Conservation (phyloP, 352 stramenopile species). For the Globisporangium abappressorium region DNA sequence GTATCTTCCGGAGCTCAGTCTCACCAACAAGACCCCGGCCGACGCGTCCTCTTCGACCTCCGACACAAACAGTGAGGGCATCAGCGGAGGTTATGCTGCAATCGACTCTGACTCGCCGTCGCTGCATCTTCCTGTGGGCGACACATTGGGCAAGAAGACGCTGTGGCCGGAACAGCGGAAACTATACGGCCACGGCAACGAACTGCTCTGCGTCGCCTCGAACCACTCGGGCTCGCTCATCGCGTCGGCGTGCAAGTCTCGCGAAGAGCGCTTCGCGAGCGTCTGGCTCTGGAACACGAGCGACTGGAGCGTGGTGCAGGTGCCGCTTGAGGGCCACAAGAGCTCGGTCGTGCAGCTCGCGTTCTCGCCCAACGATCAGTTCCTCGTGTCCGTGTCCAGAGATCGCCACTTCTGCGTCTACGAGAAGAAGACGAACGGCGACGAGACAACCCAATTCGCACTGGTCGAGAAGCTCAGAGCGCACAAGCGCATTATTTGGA, state of each 20-base stretch:
- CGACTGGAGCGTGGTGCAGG: conserved; percentile 45
- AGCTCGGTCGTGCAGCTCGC: conserved; percentile 76
- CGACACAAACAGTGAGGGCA: conserved; percentile 1
- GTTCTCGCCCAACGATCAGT: conserved; percentile 64
- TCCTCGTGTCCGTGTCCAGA: conserved; percentile 65
- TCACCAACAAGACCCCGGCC: conserved; percentile 62
- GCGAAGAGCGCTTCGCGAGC: conserved; percentile 59
- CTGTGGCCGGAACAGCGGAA: conserved; percentile 78
- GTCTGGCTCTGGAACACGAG: conserved; percentile 66
- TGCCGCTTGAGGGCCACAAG: conserved; percentile 62
- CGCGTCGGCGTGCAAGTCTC: conserved; percentile 72
- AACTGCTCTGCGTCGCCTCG: conserved; percentile 65
- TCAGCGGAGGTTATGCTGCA: conserved; percentile 24
- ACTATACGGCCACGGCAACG: conserved; percentile 78
- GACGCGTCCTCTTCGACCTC: background rate
- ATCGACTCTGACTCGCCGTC: conserved; percentile 8
- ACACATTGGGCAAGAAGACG: conserved; percentile 57
- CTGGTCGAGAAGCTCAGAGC: conserved; percentile 54
- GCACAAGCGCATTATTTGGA: conserved; percentile 82
- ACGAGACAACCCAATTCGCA: conserved; percentile 27
- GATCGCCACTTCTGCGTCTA: conserved; percentile 76
- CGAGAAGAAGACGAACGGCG: conserved; percentile 12
- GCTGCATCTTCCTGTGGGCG: conserved; percentile 51
- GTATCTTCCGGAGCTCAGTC: conserved; percentile 71
- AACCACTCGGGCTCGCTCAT: conserved; percentile 50